phyloP scores from a whole-genome alignment of 805 yeast species.

The Ogataea allantospora region DNA sequence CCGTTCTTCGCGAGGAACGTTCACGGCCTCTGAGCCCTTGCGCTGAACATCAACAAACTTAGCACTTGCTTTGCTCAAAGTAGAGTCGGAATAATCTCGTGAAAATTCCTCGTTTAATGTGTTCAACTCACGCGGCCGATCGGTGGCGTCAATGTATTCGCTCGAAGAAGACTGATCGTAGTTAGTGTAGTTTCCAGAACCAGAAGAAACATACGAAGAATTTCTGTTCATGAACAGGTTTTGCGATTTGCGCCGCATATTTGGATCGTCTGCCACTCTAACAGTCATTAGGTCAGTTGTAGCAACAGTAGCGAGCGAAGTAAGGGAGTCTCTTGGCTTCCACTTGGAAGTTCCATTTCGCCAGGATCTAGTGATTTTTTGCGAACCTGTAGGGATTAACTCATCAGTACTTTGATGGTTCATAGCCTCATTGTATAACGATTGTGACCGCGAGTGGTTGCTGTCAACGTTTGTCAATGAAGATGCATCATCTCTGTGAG shows the following conservation, averaged over 20 bases:
- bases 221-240: slow-evolving; percentile 31
- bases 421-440: slow-evolving; percentile 39
- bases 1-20: slow-evolving; percentile 26
- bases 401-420: slow-evolving; percentile 41
- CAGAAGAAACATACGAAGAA: slow-evolving; percentile 16
- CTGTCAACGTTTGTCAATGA: slow-evolving; percentile 55
- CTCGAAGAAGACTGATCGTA: slow-evolving; percentile 14
- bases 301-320: slow-evolving; percentile 78
- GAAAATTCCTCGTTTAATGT: slow-evolving; percentile 17
- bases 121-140: slow-evolving; percentile 11
- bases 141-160: slow-evolving; percentile 15
- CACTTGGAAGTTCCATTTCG: slow-evolving; percentile 43
- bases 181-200: slow-evolving; percentile 17
- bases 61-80: slow-evolving; percentile 29
- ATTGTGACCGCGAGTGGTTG: slow-evolving; percentile 29
- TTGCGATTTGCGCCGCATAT: slow-evolving; percentile 38
- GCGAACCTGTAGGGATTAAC: slow-evolving; percentile 29
- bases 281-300: slow-evolving; percentile 82
- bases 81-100: slow-evolving; percentile 14
- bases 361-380: slow-evolving; percentile 58
- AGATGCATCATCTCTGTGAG: slow-evolving; percentile 39
- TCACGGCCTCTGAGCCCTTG: slow-evolving; percentile 41
- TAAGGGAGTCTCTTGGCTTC: slow-evolving; percentile 61
- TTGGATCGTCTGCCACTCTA: slow-evolving; percentile 63
- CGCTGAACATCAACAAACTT: slow-evolving; percentile 49